Evolutionary conservation across 257 asterid genomes (phyloP).

Genomic region (Solanum medicagineum): DNA sequence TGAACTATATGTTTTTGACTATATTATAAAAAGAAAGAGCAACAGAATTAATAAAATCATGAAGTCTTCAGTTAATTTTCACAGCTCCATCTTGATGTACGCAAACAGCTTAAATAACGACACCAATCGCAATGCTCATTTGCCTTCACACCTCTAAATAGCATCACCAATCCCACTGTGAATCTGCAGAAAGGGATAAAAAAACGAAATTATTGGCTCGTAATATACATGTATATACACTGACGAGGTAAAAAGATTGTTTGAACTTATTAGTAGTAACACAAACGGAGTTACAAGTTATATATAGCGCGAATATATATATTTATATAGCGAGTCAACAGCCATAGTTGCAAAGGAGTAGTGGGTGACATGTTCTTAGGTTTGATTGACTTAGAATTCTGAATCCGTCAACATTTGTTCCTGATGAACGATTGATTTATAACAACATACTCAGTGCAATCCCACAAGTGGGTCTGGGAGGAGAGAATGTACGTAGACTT

Average conservation of each 20-base stretch:
- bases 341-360: not conserved
- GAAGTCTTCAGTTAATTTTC: slow-evolving; percentile 16
- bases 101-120: slow-evolving; percentile 81
- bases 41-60: not conserved
- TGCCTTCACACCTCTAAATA: slow-evolving; percentile 63
- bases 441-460: too few relatives aligned
- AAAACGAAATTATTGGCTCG: not conserved
- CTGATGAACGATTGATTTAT: too few relatives aligned
- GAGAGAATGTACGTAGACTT: too few relatives aligned
- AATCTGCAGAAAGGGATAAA: slow-evolving; percentile 28
- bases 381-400: not conserved
- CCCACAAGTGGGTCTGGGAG: too few relatives aligned
- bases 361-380: not conserved
- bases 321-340: not conserved
- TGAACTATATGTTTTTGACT: not conserved
- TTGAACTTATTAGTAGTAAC: not conserved
- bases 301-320: not conserved
- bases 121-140: slow-evolving; percentile 80
- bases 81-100: slow-evolving; percentile 82
- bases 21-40: not conserved
- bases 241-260: not conserved
- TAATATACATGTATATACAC: not conserved
- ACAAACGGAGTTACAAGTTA: not conserved
- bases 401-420: not conserved
- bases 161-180: slow-evolving; percentile 52